phyloP scores from a whole-genome alignment of 345 rosid genomes.

The Heritiera fomes region DNA sequence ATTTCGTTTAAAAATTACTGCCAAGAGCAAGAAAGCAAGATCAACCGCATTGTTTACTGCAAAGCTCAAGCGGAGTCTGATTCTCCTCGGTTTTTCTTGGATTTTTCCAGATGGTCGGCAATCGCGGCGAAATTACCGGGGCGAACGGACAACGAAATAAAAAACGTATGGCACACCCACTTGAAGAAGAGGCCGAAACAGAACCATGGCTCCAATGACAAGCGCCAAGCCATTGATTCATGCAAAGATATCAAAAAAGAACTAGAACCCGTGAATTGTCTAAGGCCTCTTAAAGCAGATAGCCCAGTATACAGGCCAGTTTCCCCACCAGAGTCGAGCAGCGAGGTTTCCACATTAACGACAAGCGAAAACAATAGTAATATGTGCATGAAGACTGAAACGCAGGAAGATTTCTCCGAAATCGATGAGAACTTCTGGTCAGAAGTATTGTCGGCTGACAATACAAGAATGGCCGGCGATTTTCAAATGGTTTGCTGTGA shows the following conservation, averaged over 20 bases:
- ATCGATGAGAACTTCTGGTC: slow-evolving; percentile 49
- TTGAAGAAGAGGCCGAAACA: slow-evolving; percentile 63
- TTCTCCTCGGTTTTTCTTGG: neutral
- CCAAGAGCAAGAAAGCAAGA: neutral
- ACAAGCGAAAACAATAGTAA: slow-evolving; percentile 16
- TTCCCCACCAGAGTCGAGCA: slow-evolving; percentile 31
- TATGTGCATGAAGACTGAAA: slow-evolving; percentile 16
- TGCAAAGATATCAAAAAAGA: slow-evolving; percentile 1
- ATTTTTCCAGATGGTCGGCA: slow-evolving; percentile 68
- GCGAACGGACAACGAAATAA: slow-evolving; percentile 83
- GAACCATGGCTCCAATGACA: neutral
- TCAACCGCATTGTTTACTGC: neutral
- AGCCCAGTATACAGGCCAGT: neutral
- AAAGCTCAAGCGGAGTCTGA: slow-evolving; percentile 1
- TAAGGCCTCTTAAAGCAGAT: slow-evolving; percentile 13
- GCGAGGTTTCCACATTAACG: slow-evolving; percentile 35
- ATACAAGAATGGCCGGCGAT: slow-evolving; percentile 15
- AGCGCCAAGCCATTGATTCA: neutral
- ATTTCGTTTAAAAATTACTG: neutral
- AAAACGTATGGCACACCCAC: slow-evolving; percentile 85
- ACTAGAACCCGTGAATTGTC: slow-evolving; percentile 15
- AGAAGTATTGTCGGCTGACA: slow-evolving; percentile 42
- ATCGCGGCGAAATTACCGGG: slow-evolving; percentile 81
- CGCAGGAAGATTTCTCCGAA: slow-evolving; percentile 13
- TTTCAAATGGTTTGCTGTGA: neutral